Evolutionary conservation across 441 rosid species (phyloP).

Genomic region (Rhodomyrtus psidioides): DNA sequence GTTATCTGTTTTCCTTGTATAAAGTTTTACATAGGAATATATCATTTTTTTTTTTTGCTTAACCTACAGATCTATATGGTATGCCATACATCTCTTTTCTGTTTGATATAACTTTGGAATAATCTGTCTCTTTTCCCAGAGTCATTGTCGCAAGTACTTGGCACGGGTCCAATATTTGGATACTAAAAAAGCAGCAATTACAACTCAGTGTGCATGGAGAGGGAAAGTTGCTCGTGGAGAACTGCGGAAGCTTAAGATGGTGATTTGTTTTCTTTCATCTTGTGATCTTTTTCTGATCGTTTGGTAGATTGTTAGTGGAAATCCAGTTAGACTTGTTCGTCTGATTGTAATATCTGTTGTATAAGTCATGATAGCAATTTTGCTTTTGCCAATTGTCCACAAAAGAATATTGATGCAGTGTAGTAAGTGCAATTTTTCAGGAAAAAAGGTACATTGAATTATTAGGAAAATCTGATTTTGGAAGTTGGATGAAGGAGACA

Average conservation of each 20-base stretch:
- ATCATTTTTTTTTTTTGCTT: neutral
- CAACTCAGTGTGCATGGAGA: conserved; percentile 17
- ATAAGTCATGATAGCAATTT: neutral
- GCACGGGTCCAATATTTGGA: conserved; percentile 1
- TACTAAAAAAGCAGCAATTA: conserved; percentile 7
- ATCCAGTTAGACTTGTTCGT: neutral
- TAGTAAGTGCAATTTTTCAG: neutral
- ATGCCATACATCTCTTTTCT: neutral
- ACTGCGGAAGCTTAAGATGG: conserved; percentile 17
- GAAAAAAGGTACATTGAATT: neutral
- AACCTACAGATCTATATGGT: neutral
- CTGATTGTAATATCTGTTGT: neutral
- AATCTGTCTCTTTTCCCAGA: neutral
- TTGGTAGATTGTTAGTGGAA: neutral
- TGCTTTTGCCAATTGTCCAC: neutral
- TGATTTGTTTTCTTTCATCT: neutral
- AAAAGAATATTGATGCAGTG: neutral
- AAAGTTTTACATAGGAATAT: neutral
- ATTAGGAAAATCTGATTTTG: neutral
- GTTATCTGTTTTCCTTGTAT: neutral
- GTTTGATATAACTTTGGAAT: neutral
- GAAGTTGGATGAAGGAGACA: neutral
- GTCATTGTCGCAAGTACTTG: conserved; percentile 9
- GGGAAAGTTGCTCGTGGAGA: conserved; percentile 15
- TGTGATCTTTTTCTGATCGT: neutral